These are phyloP conservation scores for Scedosporium dehoogii DNA, from an alignment of 2,329 filamentous ascomycete species.

Conservation along the genomic window DNA sequence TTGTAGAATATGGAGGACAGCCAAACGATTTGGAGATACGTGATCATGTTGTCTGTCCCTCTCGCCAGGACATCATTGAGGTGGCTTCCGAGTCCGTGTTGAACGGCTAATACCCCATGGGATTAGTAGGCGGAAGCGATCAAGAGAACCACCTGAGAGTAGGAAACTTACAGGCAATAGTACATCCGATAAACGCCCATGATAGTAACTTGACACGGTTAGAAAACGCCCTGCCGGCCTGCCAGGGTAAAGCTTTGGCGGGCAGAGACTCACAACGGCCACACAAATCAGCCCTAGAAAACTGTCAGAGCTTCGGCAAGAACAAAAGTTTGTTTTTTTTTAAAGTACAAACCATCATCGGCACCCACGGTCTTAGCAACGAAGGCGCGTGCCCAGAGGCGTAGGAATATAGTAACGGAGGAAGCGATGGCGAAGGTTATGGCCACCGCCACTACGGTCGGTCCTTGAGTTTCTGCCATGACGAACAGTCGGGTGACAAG, in stretches of 20 bases:
- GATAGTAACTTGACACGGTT: constrained; percentile 18
- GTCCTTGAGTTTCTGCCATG: constrained; percentile 21
- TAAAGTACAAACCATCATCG: constrained; percentile 18
- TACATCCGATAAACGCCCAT: constrained; percentile 23
- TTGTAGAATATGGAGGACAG: constrained; percentile 38
- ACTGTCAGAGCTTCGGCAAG: background rate
- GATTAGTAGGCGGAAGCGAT: background rate
- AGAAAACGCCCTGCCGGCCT: background rate
- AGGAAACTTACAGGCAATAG: constrained; percentile 17
- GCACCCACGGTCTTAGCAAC: constrained; percentile 21
- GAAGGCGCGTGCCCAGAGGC: constrained; percentile 26
- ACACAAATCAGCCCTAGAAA: constrained; percentile 10
- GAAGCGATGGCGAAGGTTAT: constrained; percentile 27
- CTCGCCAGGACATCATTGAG: constrained; percentile 14
- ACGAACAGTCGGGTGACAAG: constrained; percentile 19
- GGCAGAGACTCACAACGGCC: constrained; percentile 8
- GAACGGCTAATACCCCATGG: constrained; percentile 5
- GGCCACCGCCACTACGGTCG: constrained; percentile 21
- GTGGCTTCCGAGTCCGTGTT: constrained; percentile 21
- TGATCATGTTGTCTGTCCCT: constrained; percentile 11
- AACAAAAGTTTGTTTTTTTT: no score
- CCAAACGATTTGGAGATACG: constrained; percentile 24
- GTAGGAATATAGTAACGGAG: constrained; percentile 23
- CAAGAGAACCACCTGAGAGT: background rate
- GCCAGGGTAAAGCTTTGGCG: background rate